Conservation (phyloP, 371 early-diverging fungal genomes). For the Gilbertella persicaria region DNA sequence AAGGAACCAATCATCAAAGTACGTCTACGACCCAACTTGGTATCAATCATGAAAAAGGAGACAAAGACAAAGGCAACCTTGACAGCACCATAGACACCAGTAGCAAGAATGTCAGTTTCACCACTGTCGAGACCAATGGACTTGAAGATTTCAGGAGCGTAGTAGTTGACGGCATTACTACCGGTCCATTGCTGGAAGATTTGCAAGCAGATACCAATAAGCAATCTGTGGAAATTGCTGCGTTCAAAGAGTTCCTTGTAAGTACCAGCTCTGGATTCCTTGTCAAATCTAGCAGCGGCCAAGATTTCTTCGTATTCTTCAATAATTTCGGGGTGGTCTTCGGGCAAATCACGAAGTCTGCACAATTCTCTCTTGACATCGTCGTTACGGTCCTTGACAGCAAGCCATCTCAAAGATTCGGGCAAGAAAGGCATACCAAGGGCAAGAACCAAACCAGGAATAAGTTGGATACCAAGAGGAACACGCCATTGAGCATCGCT, state of each 20-base stretch:
- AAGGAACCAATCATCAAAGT: constrained; percentile 46
- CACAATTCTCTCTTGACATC: constrained; percentile 51
- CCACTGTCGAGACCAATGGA: constrained; percentile 42
- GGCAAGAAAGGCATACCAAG: constrained; percentile 60
- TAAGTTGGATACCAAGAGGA: constrained; percentile 49
- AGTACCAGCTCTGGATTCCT: constrained; percentile 41
- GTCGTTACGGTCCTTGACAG: constrained; percentile 43
- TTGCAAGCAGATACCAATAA: constrained; percentile 57
- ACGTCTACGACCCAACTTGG: constrained; percentile 40
- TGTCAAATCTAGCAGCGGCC: constrained; percentile 45
- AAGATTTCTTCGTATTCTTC: constrained; percentile 55
- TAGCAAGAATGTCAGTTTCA: constrained; percentile 48
- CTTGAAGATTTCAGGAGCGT: constrained; percentile 55
- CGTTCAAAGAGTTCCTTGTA: constrained; percentile 52
- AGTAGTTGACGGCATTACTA: constrained; percentile 70
- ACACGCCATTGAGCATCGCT: constrained; percentile 40
- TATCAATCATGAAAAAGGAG: constrained; percentile 51
- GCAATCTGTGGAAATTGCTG: constrained; percentile 47
- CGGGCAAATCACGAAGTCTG: constrained; percentile 46
- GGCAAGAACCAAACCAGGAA: constrained; percentile 57
- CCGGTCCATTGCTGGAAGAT: constrained; percentile 73
- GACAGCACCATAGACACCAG: constrained; percentile 52
- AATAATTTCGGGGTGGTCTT: constrained; percentile 42
- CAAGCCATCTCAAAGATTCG: constrained; percentile 68
- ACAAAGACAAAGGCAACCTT: constrained; percentile 47